Evolutionary conservation across 2,329 filamentous ascomycete genomes (phyloP).

Genomic region (Trichophyton verrucosum): DNA sequence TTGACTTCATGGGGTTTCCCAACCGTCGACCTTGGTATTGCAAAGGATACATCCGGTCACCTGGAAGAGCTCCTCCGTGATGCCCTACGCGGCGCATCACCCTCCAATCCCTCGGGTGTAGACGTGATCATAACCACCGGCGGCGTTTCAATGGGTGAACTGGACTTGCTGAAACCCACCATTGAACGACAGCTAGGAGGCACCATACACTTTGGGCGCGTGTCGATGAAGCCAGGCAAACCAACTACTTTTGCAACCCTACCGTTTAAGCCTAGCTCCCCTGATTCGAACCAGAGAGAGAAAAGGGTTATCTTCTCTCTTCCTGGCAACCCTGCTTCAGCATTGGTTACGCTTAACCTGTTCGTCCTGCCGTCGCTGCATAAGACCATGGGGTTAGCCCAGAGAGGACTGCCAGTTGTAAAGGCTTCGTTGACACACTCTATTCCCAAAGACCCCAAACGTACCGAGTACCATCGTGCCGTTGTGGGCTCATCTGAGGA

Average conservation of each 20-base stretch:
- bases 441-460: slow-evolving; percentile 57
- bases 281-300: slow-evolving; percentile 40
- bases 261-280: slow-evolving; percentile 42
- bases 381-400: slow-evolving; percentile 53
- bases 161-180: slow-evolving; percentile 91
- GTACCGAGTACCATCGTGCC: slow-evolving; percentile 85
- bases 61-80: slow-evolving; percentile 67
- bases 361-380: slow-evolving; percentile 86
- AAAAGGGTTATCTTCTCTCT: slow-evolving; percentile 72
- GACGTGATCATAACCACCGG: slow-evolving; percentile 86
- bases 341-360: slow-evolving; percentile 83
- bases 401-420: slow-evolving; percentile 55
- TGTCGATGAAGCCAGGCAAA: slow-evolving; percentile 96
- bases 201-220: slow-evolving; percentile 89
- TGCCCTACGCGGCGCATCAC: slow-evolving; percentile 46
- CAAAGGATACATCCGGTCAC: slow-evolving; percentile 43
- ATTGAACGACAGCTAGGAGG: slow-evolving; percentile 82
- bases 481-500: slow-evolving; percentile 49
- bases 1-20: slow-evolving; percentile 62
- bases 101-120: slow-evolving; percentile 33
- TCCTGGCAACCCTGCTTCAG: slow-evolving; percentile 86
- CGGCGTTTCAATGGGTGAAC: slow-evolving; percentile 94
- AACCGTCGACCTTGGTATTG: slow-evolving; percentile 76
- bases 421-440: slow-evolving; percentile 60
- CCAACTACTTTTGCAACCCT: slow-evolving; percentile 94